phyloP scores from a whole-genome alignment of 768 basidiomycete genomes.

The Dacryopinax spathularia region DNA sequence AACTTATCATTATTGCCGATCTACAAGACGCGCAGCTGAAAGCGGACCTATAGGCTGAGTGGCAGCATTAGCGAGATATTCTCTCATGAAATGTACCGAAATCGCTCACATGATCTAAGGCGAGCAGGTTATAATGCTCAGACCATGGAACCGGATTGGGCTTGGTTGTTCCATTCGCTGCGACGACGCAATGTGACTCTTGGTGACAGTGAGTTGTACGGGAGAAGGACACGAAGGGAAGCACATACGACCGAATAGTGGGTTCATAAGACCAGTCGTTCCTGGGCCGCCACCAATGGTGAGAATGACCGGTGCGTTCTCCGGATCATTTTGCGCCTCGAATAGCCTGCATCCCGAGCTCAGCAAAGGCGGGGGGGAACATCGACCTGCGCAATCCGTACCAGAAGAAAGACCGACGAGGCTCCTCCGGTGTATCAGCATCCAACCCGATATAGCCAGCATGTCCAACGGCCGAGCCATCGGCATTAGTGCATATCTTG shows the following conservation, averaged over 20 bases:
- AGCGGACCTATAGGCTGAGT: constrained; percentile 19
- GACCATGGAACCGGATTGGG: constrained; percentile 18
- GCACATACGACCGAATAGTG: constrained; percentile 10
- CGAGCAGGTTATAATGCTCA: constrained; percentile 6
- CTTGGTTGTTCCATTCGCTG: constrained; percentile 14
- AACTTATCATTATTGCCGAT: too few species aligned
- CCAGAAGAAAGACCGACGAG: constrained; percentile 15
- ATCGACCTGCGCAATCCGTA: background rate
- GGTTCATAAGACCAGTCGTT: constrained; percentile 21
- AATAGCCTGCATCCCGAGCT: constrained; percentile 19
- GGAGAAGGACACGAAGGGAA: too few species aligned
- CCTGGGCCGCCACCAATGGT: constrained; percentile 28
- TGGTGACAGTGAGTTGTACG: constrained; percentile 2
- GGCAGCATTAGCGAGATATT: background rate
- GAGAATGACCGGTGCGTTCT: constrained; percentile 24
- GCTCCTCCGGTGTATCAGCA: constrained; percentile 19
- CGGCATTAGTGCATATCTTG: background rate
- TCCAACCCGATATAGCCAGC: constrained; percentile 23
- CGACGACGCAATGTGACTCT: constrained; percentile 20
- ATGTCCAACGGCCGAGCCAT: constrained; percentile 5
- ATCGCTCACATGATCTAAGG: constrained; percentile 10
- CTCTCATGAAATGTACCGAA: background rate
- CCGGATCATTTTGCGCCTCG: constrained; percentile 20
- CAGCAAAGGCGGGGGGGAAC: background rate
- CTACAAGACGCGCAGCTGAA: background rate